Base-by-base conservation (phyloP, 164 flowering plant species). In the Kingdonia uniflora region DNA sequence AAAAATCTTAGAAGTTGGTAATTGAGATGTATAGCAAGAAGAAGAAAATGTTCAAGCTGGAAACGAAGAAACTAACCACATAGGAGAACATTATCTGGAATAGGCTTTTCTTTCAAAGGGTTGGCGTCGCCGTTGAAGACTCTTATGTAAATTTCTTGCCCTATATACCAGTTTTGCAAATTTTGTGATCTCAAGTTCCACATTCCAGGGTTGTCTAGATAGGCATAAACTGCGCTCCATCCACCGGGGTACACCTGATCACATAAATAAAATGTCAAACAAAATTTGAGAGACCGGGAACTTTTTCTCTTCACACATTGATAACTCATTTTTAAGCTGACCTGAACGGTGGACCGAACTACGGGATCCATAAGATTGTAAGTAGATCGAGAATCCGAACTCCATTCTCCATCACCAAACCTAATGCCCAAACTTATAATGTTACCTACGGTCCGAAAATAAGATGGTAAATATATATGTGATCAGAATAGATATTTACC, bases 131-230 rank as follows among this genome's bases (percentile, higher is more conserved):
- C n/a, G n/a, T n/a, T 19, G 57, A 11, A 38, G 38, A 81, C 80
- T 26, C 82, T 66, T 0, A 81, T 19, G 14, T 76, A 79, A 7
- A 79, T 57, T 46, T 79, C 80, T 64, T 77, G 68, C 1, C 80
- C 87, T 45, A 73, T 39, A 47, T 66, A 77, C 79, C 82, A 76
- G 42, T 72, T 59, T 19, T 66, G 47, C 51, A 70, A 54, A 25
- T 50, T 17, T 24, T 78, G 84, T 26, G 81, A 78, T 29, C 81
- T 61, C 38, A 76, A 51, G 59, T 79, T 81, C 84, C 87, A 81
- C 77, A 75, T 76, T 19, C 87, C 84, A 0, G 77, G 77, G 51
- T 81, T 81, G 63, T 76, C 81, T 1, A 79, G 69, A 53, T 37
- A 76, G 7, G 66, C 73, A 49, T 73, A 75, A 2, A 75, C 68